These are phyloP conservation scores for Candida frijolesensis DNA, from an alignment of 1,139 yeast genomes.

Conservation along the genomic window DNA sequence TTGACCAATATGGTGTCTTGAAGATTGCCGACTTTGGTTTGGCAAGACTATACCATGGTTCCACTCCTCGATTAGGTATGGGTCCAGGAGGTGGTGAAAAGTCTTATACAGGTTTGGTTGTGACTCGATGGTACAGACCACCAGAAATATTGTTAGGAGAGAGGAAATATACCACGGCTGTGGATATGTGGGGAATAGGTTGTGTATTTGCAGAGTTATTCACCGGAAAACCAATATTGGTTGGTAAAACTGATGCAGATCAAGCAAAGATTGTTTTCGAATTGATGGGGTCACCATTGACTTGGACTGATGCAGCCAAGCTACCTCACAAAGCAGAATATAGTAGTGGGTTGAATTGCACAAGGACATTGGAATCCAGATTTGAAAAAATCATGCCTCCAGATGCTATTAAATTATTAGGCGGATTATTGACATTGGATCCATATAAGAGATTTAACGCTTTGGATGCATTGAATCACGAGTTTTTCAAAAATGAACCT, in stretches of 20 bases:
- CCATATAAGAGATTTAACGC: slow-evolving; percentile 80
- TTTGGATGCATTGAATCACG: slow-evolving; percentile 69
- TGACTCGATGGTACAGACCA: slow-evolving; percentile 96
- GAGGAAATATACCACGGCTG: slow-evolving; percentile 84
- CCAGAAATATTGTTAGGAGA: slow-evolving; percentile 92
- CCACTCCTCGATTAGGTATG: slow-evolving; percentile 55
- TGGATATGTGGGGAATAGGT: slow-evolving; percentile 97
- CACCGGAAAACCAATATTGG: slow-evolving; percentile 77
- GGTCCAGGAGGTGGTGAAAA: slow-evolving; percentile 77
- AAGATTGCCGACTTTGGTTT: slow-evolving; percentile 93
- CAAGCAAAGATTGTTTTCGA: slow-evolving; percentile 84
- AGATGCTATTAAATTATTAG: slow-evolving; percentile 47
- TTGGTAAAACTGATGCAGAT: slow-evolving; percentile 86
- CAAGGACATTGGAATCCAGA: slow-evolving; percentile 53
- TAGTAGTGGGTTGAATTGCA: slow-evolving; percentile 48
- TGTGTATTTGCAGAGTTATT: slow-evolving; percentile 95
- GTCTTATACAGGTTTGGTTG: slow-evolving; percentile 86
- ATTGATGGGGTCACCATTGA: slow-evolving; percentile 78
- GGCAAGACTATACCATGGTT: slow-evolving; percentile 80
- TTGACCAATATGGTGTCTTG: slow-evolving; percentile 74
- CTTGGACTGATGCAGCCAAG: slow-evolving; percentile 65
- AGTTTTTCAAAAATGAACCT: slow-evolving; percentile 68
- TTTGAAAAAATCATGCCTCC: slow-evolving; percentile 37
- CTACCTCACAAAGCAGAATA: slow-evolving; percentile 61
- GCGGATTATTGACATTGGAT: slow-evolving; percentile 60